Percentiles rank a stretch among this genome's conserved stretches.
Evolutionary conservation across 345 rosid genomes (phyloP).

Genomic region (Boechera retrofracta): DNA sequence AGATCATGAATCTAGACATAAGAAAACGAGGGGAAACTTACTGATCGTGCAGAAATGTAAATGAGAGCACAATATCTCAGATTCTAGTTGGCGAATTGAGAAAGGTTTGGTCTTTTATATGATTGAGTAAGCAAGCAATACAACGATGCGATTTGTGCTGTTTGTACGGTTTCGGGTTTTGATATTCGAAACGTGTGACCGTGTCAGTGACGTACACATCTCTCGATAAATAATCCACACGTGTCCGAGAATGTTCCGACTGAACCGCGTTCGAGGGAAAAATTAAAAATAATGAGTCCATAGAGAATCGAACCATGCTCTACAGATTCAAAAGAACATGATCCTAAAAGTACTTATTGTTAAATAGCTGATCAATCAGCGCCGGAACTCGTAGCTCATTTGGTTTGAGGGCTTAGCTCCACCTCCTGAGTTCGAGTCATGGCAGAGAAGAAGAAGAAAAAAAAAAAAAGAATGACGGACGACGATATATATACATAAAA

Average conservation of each 20-base stretch:
- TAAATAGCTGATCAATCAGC: no score
- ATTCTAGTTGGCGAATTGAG: slow-evolving; percentile 9
- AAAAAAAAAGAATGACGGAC: no score
- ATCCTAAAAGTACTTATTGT: no score
- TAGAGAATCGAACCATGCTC: not conserved
- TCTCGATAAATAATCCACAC: not conserved
- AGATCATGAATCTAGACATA: slow-evolving; percentile 14
- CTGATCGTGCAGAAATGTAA: slow-evolving; percentile 32
- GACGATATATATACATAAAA: no score
- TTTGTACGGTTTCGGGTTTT: not conserved
- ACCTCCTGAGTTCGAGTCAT: no score
- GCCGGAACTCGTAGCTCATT: no score
- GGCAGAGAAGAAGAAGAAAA: no score
- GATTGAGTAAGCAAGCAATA: slow-evolving; percentile 1
- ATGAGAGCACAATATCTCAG: not conserved
- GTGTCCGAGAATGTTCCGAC: not conserved
- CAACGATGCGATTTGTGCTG: not conserved
- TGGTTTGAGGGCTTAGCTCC: no score
- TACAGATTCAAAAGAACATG: not conserved
- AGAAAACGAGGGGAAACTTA: slow-evolving; percentile 30
- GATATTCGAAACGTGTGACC: slow-evolving; percentile 17
- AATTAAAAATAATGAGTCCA: no score
- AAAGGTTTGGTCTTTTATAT: slow-evolving; percentile 9
- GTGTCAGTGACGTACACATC: not conserved
- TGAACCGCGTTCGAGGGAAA: not conserved